Evolutionary conservation across 352 stramenopile genomes (phyloP).

Genomic region (Phytopythium mirpurense): DNA sequence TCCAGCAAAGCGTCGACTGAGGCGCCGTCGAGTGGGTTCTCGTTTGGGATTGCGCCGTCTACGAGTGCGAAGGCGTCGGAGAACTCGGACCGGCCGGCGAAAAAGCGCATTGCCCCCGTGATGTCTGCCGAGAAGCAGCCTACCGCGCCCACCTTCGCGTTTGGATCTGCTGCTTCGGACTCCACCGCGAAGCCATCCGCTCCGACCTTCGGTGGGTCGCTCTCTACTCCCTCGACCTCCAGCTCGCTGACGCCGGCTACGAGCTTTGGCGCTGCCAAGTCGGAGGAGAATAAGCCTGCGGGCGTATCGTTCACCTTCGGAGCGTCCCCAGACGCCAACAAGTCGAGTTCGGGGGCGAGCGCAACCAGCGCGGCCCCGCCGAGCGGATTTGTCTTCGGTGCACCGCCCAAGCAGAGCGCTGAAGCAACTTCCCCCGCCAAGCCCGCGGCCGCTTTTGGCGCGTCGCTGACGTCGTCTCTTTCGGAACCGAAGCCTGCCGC

Average conservation of each 20-base stretch:
- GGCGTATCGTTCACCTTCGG: conserved; percentile 10
- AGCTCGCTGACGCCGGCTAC: not conserved
- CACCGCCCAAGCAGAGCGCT: conserved; percentile 7
- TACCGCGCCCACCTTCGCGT: conserved; percentile 19
- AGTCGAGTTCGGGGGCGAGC: not conserved
- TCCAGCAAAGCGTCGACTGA: not conserved
- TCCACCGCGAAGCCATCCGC: conserved; percentile 1
- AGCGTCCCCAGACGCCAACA: not conserved
- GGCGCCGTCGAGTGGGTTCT: conserved; percentile 8
- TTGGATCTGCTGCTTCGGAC: conserved; percentile 5
- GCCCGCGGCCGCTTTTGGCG: conserved; percentile 11
- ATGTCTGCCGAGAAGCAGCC: not conserved
- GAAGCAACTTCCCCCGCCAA: conserved; percentile 2
- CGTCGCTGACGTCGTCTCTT: conserved; percentile 13
- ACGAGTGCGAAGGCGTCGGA: not conserved
- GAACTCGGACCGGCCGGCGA: not conserved
- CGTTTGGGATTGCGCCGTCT: not conserved
- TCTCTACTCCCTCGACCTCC: too few species aligned
- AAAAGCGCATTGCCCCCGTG: conserved; percentile 6
- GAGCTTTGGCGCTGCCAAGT: conserved; percentile 17
- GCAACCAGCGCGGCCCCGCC: not conserved
- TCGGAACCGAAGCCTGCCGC: conserved; percentile 21
- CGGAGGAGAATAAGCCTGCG: conserved; percentile 19
- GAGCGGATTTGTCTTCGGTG: conserved; percentile 10
- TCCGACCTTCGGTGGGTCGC: conserved; percentile 7